phyloP scores from a whole-genome alignment of 768 basidiomycete genomes.

The Nevesoporus exiguus region DNA sequence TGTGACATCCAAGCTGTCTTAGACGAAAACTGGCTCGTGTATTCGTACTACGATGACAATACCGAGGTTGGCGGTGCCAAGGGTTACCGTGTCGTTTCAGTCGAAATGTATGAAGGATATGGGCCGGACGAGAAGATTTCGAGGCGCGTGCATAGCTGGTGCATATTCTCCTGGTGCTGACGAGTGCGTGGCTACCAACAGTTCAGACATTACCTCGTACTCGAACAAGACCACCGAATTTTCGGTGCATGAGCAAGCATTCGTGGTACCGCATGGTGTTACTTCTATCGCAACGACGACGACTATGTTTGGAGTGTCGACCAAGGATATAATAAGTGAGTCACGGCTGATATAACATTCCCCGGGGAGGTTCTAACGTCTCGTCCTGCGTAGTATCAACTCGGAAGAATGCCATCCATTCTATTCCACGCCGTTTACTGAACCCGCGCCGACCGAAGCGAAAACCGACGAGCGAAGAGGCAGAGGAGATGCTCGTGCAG shows the following conservation, averaged over 20 bases:
- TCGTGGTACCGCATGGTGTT: slow-evolving; percentile 64
- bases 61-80: slow-evolving; percentile 48
- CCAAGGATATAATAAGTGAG: slow-evolving; percentile 82
- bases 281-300: slow-evolving; percentile 69
- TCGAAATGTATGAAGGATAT: slow-evolving; percentile 86
- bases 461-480: slow-evolving; percentile 72
- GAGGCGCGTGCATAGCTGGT: slow-evolving; percentile 49
- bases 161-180: not conserved
- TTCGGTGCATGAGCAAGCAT: slow-evolving; percentile 65
- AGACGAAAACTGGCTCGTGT: slow-evolving; percentile 91
- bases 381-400: slow-evolving; percentile 62
- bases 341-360: slow-evolving; percentile 5
- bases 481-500: slow-evolving; percentile 80
- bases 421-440: slow-evolving; percentile 67
- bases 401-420: slow-evolving; percentile 66
- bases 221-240: slow-evolving; percentile 52
- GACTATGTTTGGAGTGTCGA: slow-evolving; percentile 86
- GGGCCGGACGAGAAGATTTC: slow-evolving; percentile 62
- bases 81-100: slow-evolving; percentile 70
- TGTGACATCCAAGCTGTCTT: slow-evolving; percentile 71
- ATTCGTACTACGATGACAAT: slow-evolving; percentile 74
- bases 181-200: slow-evolving; percentile 18
- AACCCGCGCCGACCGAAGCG: slow-evolving; percentile 81
- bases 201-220: slow-evolving; percentile 53
- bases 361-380: not conserved